Conservation (phyloP, 495 filamentous ascomycete genomes). For the Bombardia bombarda region DNA sequence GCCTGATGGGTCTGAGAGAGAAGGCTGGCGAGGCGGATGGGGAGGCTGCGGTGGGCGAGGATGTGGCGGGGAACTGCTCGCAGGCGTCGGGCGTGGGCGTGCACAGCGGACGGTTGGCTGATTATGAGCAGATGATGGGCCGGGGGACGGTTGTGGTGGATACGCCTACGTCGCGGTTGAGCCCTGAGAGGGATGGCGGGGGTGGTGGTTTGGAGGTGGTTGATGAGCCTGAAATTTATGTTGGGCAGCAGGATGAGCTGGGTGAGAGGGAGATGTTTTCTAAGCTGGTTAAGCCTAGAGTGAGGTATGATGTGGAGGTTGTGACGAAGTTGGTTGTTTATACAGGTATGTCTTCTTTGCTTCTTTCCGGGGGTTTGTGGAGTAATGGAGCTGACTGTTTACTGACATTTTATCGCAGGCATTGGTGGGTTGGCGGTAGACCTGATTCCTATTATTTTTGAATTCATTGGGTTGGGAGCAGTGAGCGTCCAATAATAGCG, state of each 20-base stretch:
- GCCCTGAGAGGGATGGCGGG: slow-evolving; percentile 10
- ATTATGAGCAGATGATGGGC: slow-evolving; percentile 67
- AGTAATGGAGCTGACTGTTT: too few relatives aligned
- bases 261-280: slow-evolving; percentile 78
- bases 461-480: slow-evolving; percentile 53
- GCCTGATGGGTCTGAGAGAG: slow-evolving; percentile 11
- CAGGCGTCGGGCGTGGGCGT: slow-evolving; percentile 21
- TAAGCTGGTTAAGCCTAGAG: slow-evolving; percentile 74
- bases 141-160: slow-evolving; percentile 36
- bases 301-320: slow-evolving; percentile 95
- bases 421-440: slow-evolving; percentile 71
- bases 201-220: neutral
- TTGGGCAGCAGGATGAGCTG: slow-evolving; percentile 40
- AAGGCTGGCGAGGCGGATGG: slow-evolving; percentile 10
- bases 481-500: slow-evolving; percentile 4
- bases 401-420: too few relatives aligned
- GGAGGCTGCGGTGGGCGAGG: slow-evolving; percentile 3
- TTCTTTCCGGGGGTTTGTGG: too few relatives aligned
- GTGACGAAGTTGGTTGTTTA: slow-evolving; percentile 96
- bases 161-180: neutral
- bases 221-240: slow-evolving; percentile 27
- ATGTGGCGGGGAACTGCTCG: slow-evolving; percentile 16
- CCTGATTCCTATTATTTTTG: slow-evolving; percentile 56
- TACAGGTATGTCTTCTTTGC: slow-evolving; percentile 48
- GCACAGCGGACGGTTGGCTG: slow-evolving; percentile 34